Evolutionary conservation across 306 rosid species (phyloP).

Genomic region (Senna tora): DNA sequence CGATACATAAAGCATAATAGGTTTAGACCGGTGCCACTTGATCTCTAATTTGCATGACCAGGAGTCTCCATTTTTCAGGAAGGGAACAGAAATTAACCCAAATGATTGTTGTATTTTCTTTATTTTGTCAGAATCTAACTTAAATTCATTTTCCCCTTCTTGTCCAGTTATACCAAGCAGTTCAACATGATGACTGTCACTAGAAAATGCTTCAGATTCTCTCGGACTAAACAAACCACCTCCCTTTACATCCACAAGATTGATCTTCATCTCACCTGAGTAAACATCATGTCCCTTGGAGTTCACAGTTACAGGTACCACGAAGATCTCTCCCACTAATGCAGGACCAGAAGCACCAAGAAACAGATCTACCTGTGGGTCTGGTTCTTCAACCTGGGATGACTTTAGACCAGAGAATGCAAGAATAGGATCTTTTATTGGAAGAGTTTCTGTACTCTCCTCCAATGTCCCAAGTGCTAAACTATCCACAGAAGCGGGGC

Average conservation of each 20-base stretch:
- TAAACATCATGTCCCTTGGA: slow-evolving; percentile 79
- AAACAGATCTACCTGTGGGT: slow-evolving; percentile 77
- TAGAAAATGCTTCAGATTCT: slow-evolving; percentile 60
- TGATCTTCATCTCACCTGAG: slow-evolving; percentile 93
- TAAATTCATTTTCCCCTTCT: slow-evolving; percentile 68
- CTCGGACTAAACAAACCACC: slow-evolving; percentile 95
- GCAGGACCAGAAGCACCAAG: slow-evolving; percentile 86
- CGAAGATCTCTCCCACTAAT: slow-evolving; percentile 81
- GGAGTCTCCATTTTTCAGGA: slow-evolving; percentile 71
- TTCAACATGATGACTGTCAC: slow-evolving; percentile 82
- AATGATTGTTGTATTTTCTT: slow-evolving; percentile 82
- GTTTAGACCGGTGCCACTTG: slow-evolving; percentile 93
- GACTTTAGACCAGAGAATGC: slow-evolving; percentile 86
- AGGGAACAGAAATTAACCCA: slow-evolving; percentile 87
- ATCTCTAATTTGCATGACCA: slow-evolving; percentile 95
- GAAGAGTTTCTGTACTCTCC: slow-evolving; percentile 63
- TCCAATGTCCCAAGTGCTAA: slow-evolving; percentile 85
- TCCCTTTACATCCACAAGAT: slow-evolving; percentile 91
- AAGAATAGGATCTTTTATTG: slow-evolving; percentile 84
- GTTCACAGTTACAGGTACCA: slow-evolving; percentile 75
- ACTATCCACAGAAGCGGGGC: slow-evolving; percentile 89
- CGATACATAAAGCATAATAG: slow-evolving; percentile 88
- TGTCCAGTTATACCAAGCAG: slow-evolving; percentile 84
- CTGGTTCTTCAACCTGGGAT: slow-evolving; percentile 88
- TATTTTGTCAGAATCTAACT: slow-evolving; percentile 58